These are phyloP conservation scores for Saccharomycopsis synnaedendra DNA, from an alignment of 805 yeast genomes.

Conservation along the genomic window DNA sequence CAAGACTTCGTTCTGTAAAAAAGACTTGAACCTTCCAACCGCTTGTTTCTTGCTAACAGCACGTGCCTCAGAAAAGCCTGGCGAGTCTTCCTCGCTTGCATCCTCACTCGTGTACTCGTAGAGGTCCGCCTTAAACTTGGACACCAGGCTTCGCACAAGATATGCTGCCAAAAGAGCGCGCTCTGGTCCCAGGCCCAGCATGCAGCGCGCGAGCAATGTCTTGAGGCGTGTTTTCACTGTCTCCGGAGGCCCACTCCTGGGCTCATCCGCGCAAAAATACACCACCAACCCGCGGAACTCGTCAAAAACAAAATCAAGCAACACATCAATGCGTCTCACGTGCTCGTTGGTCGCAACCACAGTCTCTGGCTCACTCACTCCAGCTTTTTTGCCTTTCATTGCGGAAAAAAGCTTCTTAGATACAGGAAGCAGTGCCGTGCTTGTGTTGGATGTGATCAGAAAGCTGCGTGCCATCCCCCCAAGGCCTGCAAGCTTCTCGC, in stretches of 20 bases:
- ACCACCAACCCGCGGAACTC: constrained; percentile 1
- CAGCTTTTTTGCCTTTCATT: background rate
- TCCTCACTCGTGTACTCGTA: background rate
- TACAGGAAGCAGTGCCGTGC: background rate
- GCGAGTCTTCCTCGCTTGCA: background rate
- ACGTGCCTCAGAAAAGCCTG: background rate
- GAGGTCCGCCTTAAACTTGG: background rate
- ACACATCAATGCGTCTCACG: constrained; percentile 3
- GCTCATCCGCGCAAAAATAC: too few species aligned
- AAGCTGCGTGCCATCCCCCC: background rate
- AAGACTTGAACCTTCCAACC: constrained; percentile 3
- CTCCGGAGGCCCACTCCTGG: too few species aligned
- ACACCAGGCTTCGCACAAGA: too few species aligned
- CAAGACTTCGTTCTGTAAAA: constrained; percentile 29
- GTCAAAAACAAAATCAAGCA: constrained; percentile 10
- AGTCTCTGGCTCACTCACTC: background rate
- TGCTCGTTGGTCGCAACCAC: too few species aligned
- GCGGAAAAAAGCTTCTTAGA: background rate
- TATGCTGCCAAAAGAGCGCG: too few species aligned
- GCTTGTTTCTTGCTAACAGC: constrained; percentile 6
- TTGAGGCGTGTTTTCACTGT: too few species aligned
- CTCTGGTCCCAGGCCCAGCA: too few species aligned
- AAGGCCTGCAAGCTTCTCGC: background rate
- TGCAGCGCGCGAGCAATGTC: too few species aligned
- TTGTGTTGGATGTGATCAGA: background rate